Conservation (phyloP, 2,329 filamentous ascomycete genomes). For the Colletotrichum falcatum region DNA sequence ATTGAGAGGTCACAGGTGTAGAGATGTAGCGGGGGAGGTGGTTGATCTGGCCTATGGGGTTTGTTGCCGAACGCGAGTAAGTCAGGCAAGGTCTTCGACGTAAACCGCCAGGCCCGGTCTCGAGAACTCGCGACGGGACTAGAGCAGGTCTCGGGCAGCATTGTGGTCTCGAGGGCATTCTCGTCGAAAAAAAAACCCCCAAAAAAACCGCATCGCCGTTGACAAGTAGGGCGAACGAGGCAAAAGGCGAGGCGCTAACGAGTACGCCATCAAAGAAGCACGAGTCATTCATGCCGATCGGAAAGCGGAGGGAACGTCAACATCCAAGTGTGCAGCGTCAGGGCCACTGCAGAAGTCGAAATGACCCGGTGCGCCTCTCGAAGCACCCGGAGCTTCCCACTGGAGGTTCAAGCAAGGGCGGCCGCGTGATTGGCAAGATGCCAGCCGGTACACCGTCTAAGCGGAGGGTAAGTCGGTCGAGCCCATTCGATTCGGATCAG, state of each 20-base stretch:
- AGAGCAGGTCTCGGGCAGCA: too few relatives aligned
- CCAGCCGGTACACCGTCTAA: not conserved
- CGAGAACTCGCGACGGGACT: not conserved
- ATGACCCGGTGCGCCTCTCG: not conserved
- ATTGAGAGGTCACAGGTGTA: not conserved
- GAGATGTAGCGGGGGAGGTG: not conserved
- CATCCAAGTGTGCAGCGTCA: too few relatives aligned
- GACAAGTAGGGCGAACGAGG: too few relatives aligned
- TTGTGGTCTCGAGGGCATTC: not conserved
- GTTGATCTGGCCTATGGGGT: not conserved
- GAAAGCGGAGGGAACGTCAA: not conserved
- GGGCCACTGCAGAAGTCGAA: not conserved
- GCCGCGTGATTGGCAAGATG: not conserved
- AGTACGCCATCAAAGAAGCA: not conserved
- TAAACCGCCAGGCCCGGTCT: not conserved
- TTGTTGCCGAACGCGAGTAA: not conserved
- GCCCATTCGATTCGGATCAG: not conserved
- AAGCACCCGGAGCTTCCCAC: not conserved
- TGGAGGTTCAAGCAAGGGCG: not conserved
- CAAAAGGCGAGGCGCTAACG: not conserved
- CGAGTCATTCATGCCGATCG: not conserved
- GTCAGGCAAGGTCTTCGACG: not conserved
- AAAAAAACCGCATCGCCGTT: too few relatives aligned
- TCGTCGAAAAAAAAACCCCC: not conserved
- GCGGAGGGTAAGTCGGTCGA: not conserved